Conservation (phyloP, 1,139 yeast species). For the Hanseniaspora uvarum region DNA sequence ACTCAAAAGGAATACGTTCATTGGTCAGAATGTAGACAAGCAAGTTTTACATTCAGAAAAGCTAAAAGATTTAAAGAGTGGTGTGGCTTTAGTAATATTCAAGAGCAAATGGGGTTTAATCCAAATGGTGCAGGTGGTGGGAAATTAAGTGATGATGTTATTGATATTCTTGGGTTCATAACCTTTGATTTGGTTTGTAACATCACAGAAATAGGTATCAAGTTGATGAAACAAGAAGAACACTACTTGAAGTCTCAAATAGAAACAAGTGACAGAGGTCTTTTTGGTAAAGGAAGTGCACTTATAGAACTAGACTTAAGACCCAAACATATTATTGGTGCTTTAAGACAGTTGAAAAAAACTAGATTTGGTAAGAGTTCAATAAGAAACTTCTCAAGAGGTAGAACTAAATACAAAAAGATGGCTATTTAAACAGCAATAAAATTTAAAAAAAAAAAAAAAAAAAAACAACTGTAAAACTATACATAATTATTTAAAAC, state of each 20-base stretch:
- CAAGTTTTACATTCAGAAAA: constrained; percentile 88
- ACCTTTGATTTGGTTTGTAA: constrained; percentile 96
- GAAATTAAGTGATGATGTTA: constrained; percentile 90
- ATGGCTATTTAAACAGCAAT: constrained; percentile 11
- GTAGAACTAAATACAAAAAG: constrained; percentile 10
- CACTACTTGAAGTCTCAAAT: constrained; percentile 32
- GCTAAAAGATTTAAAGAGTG: constrained; percentile 89
- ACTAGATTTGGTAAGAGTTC: constrained; percentile 13
- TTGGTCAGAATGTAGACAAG: constrained; percentile 98
- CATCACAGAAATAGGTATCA: constrained; percentile 81
- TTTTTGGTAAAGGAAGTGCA: constrained; percentile 10
- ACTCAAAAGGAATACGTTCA: constrained; percentile 95
- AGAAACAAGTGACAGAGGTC: constrained; percentile 20
- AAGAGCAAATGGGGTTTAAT: constrained; percentile 39
- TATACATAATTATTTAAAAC: not conserved
- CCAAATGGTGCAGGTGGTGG: constrained; percentile 30
- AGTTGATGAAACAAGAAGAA: constrained; percentile 64
- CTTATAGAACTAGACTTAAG: constrained; percentile 13
- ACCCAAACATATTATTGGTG: constrained; percentile 14
- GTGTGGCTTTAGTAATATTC: constrained; percentile 78
- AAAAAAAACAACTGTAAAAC: not conserved
- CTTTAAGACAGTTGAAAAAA: constrained; percentile 4
- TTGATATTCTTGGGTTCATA: constrained; percentile 86
- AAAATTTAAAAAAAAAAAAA: too few species aligned
- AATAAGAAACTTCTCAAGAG: constrained; percentile 10